A percentile compares a stretch with the other conserved stretches of the same genome.
Evolutionary conservation across 345 rosid genomes (phyloP).

Genomic region (Hibiscus tridactylites): DNA sequence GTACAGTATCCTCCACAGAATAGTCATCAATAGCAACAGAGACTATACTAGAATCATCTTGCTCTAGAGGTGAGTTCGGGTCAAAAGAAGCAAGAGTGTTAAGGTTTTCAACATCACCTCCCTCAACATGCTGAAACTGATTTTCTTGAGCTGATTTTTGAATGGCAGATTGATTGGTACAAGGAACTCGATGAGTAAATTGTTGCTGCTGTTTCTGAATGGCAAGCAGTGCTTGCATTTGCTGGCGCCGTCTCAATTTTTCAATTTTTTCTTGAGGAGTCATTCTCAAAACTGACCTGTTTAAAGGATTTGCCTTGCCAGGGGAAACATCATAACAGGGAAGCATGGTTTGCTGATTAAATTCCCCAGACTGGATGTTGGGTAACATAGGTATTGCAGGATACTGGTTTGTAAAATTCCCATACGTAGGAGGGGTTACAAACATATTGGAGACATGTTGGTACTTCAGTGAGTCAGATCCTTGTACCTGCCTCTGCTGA

Average conservation of each 20-base stretch:
- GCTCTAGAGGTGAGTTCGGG: slow-evolving; percentile 48
- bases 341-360: slow-evolving; percentile 36
- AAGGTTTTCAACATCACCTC: slow-evolving; percentile 32
- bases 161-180: slow-evolving; percentile 32
- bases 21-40: slow-evolving; percentile 34
- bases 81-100: slow-evolving; percentile 42
- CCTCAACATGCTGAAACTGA: slow-evolving; percentile 35
- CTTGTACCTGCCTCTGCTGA: slow-evolving; percentile 42
- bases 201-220: slow-evolving; percentile 81
- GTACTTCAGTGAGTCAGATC: slow-evolving; percentile 41
- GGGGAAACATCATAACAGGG: slow-evolving; percentile 44
- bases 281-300: slow-evolving; percentile 53
- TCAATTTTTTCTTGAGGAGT: slow-evolving; percentile 92
- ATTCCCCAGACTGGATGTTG: slow-evolving; percentile 38
- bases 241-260: slow-evolving; percentile 85
- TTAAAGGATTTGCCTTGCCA: slow-evolving; percentile 27
- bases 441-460: slow-evolving; percentile 40
- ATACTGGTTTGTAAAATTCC: slow-evolving; percentile 46
- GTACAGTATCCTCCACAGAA: slow-evolving; percentile 45
- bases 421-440: slow-evolving; percentile 36
- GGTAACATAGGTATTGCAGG: slow-evolving; percentile 45
- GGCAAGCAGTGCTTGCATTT: slow-evolving; percentile 96
- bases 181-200: slow-evolving; percentile 40
- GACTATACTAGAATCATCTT: slow-evolving; percentile 45
- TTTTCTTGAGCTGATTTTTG: slow-evolving; percentile 36